Percentiles rank a stretch among this genome's conserved stretches.
Evolutionary conservation across 305 asterid species (phyloP).

Genomic region (Fraxinus sp.): DNA sequence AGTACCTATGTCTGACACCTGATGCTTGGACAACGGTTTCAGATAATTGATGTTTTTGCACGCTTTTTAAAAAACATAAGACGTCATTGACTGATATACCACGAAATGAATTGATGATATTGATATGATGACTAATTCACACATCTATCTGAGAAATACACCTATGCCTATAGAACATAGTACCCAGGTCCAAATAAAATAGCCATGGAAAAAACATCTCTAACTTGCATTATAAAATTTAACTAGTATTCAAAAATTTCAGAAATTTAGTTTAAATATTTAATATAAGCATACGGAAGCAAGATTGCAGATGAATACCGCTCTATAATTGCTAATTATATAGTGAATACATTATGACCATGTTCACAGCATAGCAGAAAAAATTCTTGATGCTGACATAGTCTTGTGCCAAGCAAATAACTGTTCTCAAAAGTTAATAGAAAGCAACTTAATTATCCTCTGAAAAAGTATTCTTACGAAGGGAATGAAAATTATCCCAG

Average conservation of each 20-base stretch:
- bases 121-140: neutral
- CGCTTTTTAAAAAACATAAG: neutral
- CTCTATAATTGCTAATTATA: neutral
- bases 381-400: neutral
- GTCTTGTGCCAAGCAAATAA: neutral
- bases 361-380: neutral
- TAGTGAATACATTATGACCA: neutral
- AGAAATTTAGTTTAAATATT: neutral
- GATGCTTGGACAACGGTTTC: neutral
- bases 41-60: neutral
- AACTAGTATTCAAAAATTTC: neutral
- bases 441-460: slow-evolving; percentile 1
- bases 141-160: neutral
- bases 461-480: neutral
- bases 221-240: neutral
- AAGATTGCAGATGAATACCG: neutral
- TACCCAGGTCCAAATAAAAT: neutral
- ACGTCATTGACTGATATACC: neutral
- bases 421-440: neutral
- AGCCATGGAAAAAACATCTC: neutral
- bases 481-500: neutral
- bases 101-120: neutral
- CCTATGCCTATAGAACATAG: neutral
- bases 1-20: neutral
- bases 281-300: neutral